Evolutionary conservation across 805 yeast species (phyloP).

Genomic region (Hyphopichia homilentoma): DNA sequence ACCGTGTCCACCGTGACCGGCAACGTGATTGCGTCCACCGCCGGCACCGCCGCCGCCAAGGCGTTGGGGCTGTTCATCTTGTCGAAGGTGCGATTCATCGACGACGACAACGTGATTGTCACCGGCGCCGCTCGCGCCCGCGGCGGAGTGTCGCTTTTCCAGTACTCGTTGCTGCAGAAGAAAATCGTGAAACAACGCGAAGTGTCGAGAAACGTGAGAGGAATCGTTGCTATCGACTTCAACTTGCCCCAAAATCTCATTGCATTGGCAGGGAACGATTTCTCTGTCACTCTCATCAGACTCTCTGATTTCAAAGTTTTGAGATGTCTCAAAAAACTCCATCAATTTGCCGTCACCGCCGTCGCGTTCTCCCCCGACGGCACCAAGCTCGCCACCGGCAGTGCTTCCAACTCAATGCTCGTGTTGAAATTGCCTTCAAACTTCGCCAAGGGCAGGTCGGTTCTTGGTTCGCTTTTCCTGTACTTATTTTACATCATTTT

Average conservation of each 20-base stretch:
- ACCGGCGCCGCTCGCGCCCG: conserved; percentile 28
- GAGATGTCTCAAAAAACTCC: conserved; percentile 57
- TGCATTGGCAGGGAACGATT: conserved; percentile 63
- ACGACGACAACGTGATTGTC: conserved; percentile 27
- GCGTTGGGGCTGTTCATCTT: conserved; percentile 26
- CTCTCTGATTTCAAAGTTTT: conserved; percentile 48
- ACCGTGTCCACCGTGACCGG: conserved; percentile 51
- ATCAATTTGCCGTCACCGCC: conserved; percentile 73
- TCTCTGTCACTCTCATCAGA: conserved; percentile 57
- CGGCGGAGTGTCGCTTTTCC: conserved; percentile 43
- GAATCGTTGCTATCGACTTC: conserved; percentile 50
- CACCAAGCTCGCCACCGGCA: conserved; percentile 60
- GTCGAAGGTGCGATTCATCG: conserved; percentile 42
- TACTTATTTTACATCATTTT: conserved; percentile 31
- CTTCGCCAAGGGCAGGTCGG: conserved; percentile 38
- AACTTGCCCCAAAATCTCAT: conserved; percentile 41
- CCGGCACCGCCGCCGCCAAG: conserved; percentile 14
- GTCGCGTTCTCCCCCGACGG: conserved; percentile 70
- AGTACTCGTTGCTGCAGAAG: conserved; percentile 40
- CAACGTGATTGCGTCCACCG: conserved; percentile 22
- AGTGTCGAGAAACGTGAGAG: conserved; percentile 47
- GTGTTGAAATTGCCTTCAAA: conserved; percentile 58
- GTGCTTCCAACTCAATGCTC: conserved; percentile 73
- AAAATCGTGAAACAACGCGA: conserved; percentile 39
- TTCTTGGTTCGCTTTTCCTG: conserved; percentile 29